These are phyloP conservation scores for Phytophthora chlamydospora DNA, from an alignment of 352 stramenopile species.

Conservation along the genomic window DNA sequence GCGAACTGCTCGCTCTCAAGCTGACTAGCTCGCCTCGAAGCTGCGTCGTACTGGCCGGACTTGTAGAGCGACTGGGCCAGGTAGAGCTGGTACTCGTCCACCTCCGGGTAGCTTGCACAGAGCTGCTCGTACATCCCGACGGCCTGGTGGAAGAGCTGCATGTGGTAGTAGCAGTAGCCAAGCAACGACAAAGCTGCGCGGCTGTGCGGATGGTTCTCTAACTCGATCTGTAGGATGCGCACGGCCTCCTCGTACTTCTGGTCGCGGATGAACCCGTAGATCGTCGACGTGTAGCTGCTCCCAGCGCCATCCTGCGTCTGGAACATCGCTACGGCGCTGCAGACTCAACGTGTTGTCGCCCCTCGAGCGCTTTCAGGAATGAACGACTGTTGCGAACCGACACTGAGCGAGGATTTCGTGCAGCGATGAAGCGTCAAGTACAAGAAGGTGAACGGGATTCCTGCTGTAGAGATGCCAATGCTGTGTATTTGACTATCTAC, in stretches of 20 bases:
- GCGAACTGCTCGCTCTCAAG: conserved; percentile 88
- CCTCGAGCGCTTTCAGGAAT: conserved; percentile 6
- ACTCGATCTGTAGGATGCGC: conserved; percentile 90
- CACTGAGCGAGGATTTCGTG: conserved; percentile 26
- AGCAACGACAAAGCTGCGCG: conserved; percentile 93
- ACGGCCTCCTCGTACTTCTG: conserved; percentile 95
- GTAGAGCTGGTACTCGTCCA: conserved; percentile 97
- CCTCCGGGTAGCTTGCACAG: conserved; percentile 91
- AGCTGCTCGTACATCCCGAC: conserved; percentile 96
- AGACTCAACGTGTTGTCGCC: neutral
- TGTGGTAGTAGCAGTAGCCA: conserved; percentile 98
- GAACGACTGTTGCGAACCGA: conserved; percentile 37
- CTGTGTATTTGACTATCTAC: neutral
- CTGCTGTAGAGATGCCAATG: no score
- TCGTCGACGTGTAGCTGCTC: conserved; percentile 92
- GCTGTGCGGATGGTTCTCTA: conserved; percentile 94
- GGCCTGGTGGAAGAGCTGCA: conserved; percentile 92
- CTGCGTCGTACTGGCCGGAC: conserved; percentile 79
- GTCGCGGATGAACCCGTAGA: conserved; percentile 96
- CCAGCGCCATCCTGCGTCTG: conserved; percentile 63
- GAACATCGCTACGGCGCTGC: conserved; percentile 47
- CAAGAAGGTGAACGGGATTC: no score
- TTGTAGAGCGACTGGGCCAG: conserved; percentile 96
- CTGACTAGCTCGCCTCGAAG: conserved; percentile 80
- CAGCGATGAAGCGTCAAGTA: neutral